These are phyloP conservation scores for Botrytis pseudocinerea DNA, from an alignment of 2,329 filamentous ascomycete genomes.

Conservation along the genomic window DNA sequence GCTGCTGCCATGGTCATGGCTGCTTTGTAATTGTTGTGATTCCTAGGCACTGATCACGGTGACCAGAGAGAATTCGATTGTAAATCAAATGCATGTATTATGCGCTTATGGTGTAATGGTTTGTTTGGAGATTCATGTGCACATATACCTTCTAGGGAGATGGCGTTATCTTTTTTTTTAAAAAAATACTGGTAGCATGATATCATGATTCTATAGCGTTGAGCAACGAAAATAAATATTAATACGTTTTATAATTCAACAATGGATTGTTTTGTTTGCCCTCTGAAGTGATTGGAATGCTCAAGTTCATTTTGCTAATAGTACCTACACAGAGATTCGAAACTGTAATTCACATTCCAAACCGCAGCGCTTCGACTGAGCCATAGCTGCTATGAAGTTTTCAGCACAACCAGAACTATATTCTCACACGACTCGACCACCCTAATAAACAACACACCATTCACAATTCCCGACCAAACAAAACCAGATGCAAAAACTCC, in stretches of 20 bases:
- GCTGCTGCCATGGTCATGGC: slow-evolving; percentile 37
- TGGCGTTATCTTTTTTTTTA: not conserved
- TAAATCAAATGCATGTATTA: not conserved
- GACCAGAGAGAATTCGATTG: not conserved
- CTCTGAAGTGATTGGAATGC: not conserved
- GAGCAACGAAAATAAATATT: not conserved
- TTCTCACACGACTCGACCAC: not conserved
- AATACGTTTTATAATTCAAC: not conserved
- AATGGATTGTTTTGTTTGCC: not conserved
- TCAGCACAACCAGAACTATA: not conserved
- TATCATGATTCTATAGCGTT: not conserved
- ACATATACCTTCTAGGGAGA: not conserved
- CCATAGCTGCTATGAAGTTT: not conserved
- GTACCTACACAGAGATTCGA: not conserved
- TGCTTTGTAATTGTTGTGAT: slow-evolving; percentile 26
- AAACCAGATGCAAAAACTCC: not conserved
- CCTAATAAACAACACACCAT: not conserved
- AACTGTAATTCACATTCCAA: not conserved
- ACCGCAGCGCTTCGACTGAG: not conserved
- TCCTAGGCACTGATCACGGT: not conserved
- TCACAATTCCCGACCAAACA: not conserved
- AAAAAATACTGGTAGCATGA: not conserved
- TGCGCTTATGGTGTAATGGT: not conserved
- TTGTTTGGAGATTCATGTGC: not conserved
- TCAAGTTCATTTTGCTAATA: not conserved